Conservation (phyloP, 1,284 basidiomycete species). For the Austroboletus niveus region DNA sequence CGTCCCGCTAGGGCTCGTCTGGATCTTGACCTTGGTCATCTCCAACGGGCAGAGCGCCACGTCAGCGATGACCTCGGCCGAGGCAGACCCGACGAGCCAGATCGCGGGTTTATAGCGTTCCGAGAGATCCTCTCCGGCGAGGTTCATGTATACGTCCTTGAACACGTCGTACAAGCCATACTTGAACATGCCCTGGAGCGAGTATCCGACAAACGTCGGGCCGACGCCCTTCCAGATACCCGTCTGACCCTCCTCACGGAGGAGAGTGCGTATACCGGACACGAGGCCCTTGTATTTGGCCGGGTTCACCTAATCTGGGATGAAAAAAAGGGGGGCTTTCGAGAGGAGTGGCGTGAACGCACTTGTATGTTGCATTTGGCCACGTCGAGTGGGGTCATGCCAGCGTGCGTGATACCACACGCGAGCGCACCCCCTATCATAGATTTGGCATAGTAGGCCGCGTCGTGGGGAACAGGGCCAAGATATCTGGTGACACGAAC, state of each 20-base stretch:
- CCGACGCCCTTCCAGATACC: conserved; percentile 95
- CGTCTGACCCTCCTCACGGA: conserved; percentile 78
- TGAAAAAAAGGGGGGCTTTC: too few species aligned
- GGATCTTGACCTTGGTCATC: conserved; percentile 86
- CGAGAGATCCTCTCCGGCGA: conserved; percentile 82
- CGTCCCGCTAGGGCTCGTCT: conserved; percentile 68
- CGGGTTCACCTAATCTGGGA: conserved; percentile 57
- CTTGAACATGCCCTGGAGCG: conserved; percentile 95
- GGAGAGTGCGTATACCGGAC: conserved; percentile 69
- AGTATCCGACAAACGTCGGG: conserved; percentile 90
- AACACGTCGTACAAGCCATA: conserved; percentile 96
- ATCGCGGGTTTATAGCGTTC: conserved; percentile 88
- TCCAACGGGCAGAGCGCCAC: conserved; percentile 81
- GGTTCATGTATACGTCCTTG: conserved; percentile 90
- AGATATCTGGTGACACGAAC: conserved; percentile 43
- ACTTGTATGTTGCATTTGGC: conserved; percentile 99
- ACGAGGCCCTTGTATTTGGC: conserved; percentile 75
- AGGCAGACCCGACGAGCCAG: conserved; percentile 92
- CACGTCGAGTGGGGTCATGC: conserved; percentile 90
- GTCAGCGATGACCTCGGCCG: conserved; percentile 95
- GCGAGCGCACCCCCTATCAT: conserved; percentile 91
- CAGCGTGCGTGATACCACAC: conserved; percentile 93
- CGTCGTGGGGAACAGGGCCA: conserved; percentile 73
- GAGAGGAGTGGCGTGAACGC: conserved; percentile 20
- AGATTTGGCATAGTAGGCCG: conserved; percentile 72